Percentiles rank a stretch among this genome's conserved stretches.
Conservation (phyloP, 768 basidiomycete species). For the Agaricus subrufescens region DNA sequence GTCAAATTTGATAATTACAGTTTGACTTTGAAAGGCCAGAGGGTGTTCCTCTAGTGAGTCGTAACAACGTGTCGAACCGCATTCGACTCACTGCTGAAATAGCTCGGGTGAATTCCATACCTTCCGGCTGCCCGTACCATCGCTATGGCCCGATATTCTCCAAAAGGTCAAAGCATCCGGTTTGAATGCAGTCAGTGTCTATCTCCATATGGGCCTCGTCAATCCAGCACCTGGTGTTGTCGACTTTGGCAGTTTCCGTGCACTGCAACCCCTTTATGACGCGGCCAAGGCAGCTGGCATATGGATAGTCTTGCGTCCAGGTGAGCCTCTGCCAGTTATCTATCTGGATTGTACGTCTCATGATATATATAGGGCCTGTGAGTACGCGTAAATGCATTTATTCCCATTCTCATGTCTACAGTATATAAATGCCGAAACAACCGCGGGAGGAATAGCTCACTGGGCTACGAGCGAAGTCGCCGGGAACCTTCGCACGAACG, state of each 20-base stretch:
- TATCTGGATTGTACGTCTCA: background rate
- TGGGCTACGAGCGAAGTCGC: slow-evolving; percentile 70
- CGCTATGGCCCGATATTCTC: slow-evolving; percentile 77
- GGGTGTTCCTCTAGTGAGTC: slow-evolving; percentile 68
- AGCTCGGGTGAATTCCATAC: slow-evolving; percentile 87
- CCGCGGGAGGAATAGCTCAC: slow-evolving; percentile 66
- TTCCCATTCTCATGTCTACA: slow-evolving; percentile 14
- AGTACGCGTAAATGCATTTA: slow-evolving; percentile 11
- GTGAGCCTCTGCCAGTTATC: slow-evolving; percentile 27
- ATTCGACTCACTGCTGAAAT: background rate
- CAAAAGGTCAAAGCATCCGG: slow-evolving; percentile 81
- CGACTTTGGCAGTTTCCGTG: slow-evolving; percentile 69
- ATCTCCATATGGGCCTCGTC: slow-evolving; percentile 74
- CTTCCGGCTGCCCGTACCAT: slow-evolving; percentile 75
- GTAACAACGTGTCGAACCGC: background rate
- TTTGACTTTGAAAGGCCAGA: slow-evolving; percentile 61
- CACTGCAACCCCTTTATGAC: slow-evolving; percentile 66
- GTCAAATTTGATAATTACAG: slow-evolving; percentile 65
- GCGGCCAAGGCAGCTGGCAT: slow-evolving; percentile 70
- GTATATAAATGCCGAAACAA: slow-evolving; percentile 80
- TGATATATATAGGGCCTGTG: slow-evolving; percentile 30
- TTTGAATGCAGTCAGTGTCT: slow-evolving; percentile 73
- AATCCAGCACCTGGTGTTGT: slow-evolving; percentile 72
- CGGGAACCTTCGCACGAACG: slow-evolving; percentile 69
- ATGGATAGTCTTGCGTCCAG: slow-evolving; percentile 78